phyloP scores from a whole-genome alignment of 2,329 filamentous ascomycete genomes.

The Fusarium palustre region DNA sequence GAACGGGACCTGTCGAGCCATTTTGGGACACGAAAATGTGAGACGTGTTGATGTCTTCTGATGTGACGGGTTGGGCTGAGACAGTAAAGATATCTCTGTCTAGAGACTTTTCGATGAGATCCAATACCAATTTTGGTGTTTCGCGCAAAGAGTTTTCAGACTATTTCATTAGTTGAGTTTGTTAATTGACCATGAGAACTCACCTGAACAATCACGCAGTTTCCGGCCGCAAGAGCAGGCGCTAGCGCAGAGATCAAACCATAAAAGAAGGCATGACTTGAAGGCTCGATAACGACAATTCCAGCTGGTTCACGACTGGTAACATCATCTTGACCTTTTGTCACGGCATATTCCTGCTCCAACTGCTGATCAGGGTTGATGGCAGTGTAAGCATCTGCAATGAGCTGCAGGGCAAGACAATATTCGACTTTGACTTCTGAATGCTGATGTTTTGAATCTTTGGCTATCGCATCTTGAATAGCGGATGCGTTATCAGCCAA shows the following conservation, averaged over 20 bases:
- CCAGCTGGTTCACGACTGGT: conserved; percentile 27
- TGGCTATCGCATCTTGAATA: conserved; percentile 38
- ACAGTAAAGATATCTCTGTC: conserved; percentile 23
- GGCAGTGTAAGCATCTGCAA: conserved; percentile 24
- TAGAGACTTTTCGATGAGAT: conserved; percentile 14
- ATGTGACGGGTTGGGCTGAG: neutral
- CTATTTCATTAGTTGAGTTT: neutral
- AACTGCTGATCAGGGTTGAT: conserved; percentile 27
- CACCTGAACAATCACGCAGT: conserved; percentile 37
- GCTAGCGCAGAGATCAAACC: conserved; percentile 31
- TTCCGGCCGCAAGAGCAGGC: conserved; percentile 28
- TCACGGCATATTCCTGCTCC: conserved; percentile 33
- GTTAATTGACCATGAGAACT: accelerated
- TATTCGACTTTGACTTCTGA: conserved; percentile 41
- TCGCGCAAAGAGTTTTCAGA: conserved; percentile 12
- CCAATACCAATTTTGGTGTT: conserved; percentile 12
- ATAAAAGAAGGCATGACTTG: conserved; percentile 38
- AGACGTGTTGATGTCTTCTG: conserved; percentile 7
- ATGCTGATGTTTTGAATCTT: conserved; percentile 28
- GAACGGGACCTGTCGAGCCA: conserved; percentile 1
- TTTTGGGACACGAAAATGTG: conserved; percentile 25
- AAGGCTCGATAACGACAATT: conserved; percentile 36
- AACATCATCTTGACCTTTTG: conserved; percentile 23
- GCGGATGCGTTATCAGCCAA: conserved; percentile 21
- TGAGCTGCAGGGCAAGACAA: conserved; percentile 37